Percentiles rank a stretch among this genome's conserved stretches.
phyloP scores from a whole-genome alignment of 2,329 filamentous ascomycete genomes.

The Penicillium sp. region DNA sequence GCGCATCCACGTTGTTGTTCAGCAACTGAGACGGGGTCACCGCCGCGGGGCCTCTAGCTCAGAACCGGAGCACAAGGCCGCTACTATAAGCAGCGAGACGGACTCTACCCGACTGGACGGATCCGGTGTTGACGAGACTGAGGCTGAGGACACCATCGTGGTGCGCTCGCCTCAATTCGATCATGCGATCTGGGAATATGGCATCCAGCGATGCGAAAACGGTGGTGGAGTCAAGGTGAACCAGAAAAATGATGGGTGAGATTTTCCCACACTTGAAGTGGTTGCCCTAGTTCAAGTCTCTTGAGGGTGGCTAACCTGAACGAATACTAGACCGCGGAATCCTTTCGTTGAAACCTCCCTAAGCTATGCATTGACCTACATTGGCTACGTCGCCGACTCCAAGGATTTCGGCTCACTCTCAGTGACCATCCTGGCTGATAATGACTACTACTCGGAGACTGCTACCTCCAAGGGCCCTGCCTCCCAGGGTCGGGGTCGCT shows the following conservation, averaged over 20 bases:
- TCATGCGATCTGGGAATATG: constrained; percentile 84
- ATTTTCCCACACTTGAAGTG: not conserved
- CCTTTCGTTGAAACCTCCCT: constrained; percentile 91
- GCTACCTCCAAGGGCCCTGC: constrained; percentile 39
- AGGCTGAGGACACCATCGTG: constrained; percentile 68
- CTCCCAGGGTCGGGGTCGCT: constrained; percentile 51
- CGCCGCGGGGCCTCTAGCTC: constrained; percentile 19
- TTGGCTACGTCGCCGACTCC: constrained; percentile 49
- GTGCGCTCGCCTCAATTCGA: constrained; percentile 91
- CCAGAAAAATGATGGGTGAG: constrained; percentile 53
- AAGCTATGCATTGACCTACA: constrained; percentile 83
- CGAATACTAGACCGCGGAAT: constrained; percentile 59
- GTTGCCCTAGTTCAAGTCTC: no score
- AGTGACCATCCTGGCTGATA: constrained; percentile 88
- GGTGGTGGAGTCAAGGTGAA: constrained; percentile 79
- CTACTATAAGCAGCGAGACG: constrained; percentile 3
- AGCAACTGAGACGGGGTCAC: constrained; percentile 49
- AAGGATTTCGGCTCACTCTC: constrained; percentile 65
- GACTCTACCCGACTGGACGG: constrained; percentile 10
- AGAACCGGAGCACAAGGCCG: constrained; percentile 10
- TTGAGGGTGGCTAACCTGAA: constrained; percentile 4
- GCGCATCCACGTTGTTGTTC: constrained; percentile 61
- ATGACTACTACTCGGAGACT: constrained; percentile 90
- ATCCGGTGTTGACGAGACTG: constrained; percentile 50
- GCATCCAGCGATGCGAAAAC: constrained; percentile 67